These are phyloP conservation scores for Podila minutissima DNA, from an alignment of 192 early-diverging fungal species.

Conservation along the genomic window DNA sequence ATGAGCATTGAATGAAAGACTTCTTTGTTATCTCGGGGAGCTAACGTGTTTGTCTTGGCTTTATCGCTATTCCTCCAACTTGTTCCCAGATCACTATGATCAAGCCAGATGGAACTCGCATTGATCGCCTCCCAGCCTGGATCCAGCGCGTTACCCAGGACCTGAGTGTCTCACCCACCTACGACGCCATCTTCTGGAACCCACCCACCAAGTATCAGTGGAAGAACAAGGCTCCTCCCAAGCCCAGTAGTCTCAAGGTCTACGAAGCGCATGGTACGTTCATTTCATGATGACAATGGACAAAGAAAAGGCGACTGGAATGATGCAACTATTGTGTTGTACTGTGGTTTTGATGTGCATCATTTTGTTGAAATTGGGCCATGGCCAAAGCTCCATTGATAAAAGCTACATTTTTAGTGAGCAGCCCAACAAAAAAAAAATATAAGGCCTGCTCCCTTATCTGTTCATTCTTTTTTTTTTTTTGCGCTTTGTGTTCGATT, in stretches of 20 bases:
- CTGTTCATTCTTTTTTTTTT: not conserved
- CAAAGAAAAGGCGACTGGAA: not conserved
- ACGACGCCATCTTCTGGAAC: slow-evolving; percentile 96
- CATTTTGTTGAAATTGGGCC: too few relatives aligned
- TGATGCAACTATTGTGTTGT: not conserved
- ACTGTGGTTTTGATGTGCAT: not conserved
- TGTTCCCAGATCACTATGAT: slow-evolving; percentile 71
- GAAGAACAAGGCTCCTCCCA: slow-evolving; percentile 77
- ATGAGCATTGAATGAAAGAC: not conserved
- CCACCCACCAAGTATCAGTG: slow-evolving; percentile 81
- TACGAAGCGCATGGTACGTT: slow-evolving; percentile 92
- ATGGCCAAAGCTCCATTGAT: not conserved
- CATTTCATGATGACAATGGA: not conserved
- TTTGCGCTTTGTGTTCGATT: not conserved
- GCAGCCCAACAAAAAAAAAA: not conserved
- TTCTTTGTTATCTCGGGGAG: too few relatives aligned
- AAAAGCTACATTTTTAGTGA: not conserved
- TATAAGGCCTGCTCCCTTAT: not conserved
- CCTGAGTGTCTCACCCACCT: slow-evolving; percentile 76
- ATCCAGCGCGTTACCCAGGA: slow-evolving; percentile 88
- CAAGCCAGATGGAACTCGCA: slow-evolving; percentile 72
- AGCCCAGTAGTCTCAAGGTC: slow-evolving; percentile 75
- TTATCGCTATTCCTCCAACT: not conserved
- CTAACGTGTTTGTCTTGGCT: not conserved
- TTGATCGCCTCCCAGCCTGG: slow-evolving; percentile 92